Base-by-base conservation (phyloP, 2,329 filamentous ascomycete genomes). In the Corinectria fuckeliana region DNA sequence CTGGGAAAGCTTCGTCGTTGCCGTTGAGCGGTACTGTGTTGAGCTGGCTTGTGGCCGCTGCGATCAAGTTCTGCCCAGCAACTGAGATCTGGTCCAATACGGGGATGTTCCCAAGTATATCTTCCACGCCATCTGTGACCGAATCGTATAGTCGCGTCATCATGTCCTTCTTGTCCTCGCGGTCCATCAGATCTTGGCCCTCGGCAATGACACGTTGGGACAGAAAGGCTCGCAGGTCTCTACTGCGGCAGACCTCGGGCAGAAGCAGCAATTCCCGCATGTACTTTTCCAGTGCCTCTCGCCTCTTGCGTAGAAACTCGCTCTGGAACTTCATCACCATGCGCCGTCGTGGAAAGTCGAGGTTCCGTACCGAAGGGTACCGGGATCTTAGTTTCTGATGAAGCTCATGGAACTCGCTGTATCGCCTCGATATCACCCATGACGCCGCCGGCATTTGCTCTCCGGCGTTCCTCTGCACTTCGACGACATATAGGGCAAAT, bases 361-460 rank as follows among this genome's bases (percentile, higher is more conserved):
- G 84, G 65, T 92, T 88, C 48, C 93, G 88, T 14, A 98, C 93
- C 14, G 92, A 93, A 0, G 93, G 88, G 70, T 97, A 99, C 62
- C 90, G 87, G 36, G 88, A 85, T 52, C 95, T 89, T 23, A 99
- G 83, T 55, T 90, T 90, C 73, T 97, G 95, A 73, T 99, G 92
- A 16, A 99, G 85, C 64, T 97, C 93, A 69, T 96, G 93, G 70
- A 99, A 99, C 75, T 98, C 94, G 78, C 93, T 97, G 74, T 99
- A 99, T 65, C 95, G 86, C 56, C 94, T 87, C n/a, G 92, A 91
- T 41, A 99, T 88, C 13, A 90, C 87, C 95, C 95, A 99, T 3
- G 91, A 91, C 0, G 94, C 94, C n/a, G 94, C 92, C 3, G 93
- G 91, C 91, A 98, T 96, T 75, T 96, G 92, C 71, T 98, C 94